phyloP scores from a whole-genome alignment of 1,284 basidiomycete genomes.

The Papiliotrema flavescens region DNA sequence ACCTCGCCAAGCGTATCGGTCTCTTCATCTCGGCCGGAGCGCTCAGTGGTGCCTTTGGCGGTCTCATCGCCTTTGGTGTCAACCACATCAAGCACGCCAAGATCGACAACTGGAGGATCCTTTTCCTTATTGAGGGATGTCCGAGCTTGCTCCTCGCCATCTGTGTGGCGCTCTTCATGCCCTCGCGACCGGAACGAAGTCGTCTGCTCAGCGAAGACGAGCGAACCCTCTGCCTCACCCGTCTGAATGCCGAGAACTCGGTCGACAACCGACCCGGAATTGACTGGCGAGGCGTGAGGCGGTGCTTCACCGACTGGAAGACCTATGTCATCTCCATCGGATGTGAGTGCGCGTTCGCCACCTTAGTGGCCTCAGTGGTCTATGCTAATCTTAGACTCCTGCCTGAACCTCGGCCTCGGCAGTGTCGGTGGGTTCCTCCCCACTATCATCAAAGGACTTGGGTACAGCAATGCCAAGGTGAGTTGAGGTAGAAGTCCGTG shows the following conservation, averaged over 20 bases:
- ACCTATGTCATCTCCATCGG: conserved; percentile 57
- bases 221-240: conserved; percentile 65
- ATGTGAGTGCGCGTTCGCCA: too few species aligned
- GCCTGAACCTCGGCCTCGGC: conserved; percentile 71
- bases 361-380: too few species aligned
- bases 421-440: conserved; percentile 79
- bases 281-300: conserved; percentile 53
- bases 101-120: conserved; percentile 39
- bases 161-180: conserved; percentile 63
- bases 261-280: conserved; percentile 54
- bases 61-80: conserved; percentile 46
- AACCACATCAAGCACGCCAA: conserved; percentile 31
- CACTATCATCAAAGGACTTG: conserved; percentile 62
- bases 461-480: conserved; percentile 45
- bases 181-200: conserved; percentile 72
- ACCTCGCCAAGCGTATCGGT: conserved; percentile 50
- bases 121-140: conserved; percentile 60
- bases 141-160: conserved; percentile 61
- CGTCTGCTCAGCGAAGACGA: conserved; percentile 66
- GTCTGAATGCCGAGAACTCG: conserved; percentile 67
- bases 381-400: conserved; percentile 64
- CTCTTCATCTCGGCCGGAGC: conserved; percentile 51
- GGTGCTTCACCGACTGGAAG: conserved; percentile 63
- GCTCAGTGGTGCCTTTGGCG: conserved; percentile 45
- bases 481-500: not conserved